Evolutionary conservation across 805 yeast genomes (phyloP), one percentile per base, ranked within the genome.

Genomic region (Wickerhamomyces strasburgensis): DNA sequence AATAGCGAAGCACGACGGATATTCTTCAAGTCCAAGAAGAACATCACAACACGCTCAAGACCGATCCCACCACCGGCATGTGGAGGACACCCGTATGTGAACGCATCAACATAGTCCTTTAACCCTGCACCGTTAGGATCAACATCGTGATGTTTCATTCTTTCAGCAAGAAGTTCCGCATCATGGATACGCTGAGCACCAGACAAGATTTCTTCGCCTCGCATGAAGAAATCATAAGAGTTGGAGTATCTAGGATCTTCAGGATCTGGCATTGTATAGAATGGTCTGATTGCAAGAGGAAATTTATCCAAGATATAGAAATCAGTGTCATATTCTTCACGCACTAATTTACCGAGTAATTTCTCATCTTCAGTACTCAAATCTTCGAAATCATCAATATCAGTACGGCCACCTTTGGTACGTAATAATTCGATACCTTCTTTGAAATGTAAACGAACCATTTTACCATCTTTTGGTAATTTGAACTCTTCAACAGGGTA

Each of bases 21-120:
- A 70, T 93, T 93, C 72, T 90, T 90, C 71, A 93, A 75, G 58
- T 88, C 98, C 62, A 93, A 75, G 80, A 75, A 93, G 76, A 93
- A 93, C 98, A 93, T 93, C 46, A 93, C 87, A 25, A 93, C 98
- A 72, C 99, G 85, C 70, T 93, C 99, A 50, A 93, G 70, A 57
- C 99, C 99, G 61, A 93, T 93, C 66, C 99, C 99, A 70, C 98
- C 99, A 62, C 99, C 99, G 25, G 96, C 99, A 57, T 93, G 99
- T 34, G 99, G 98, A 47, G 96, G 83, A 72, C 97, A 90, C 14
- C 98, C 99, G 60, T 82, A 90, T 32, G 76, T 68, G 72, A 93
- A 93, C 14, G 96, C 94, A 46, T 90, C 90, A 41, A 85, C 81
- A 67, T 93, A 93, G 60, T 93, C 98, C 59, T 74, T 73, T 52